phyloP scores from a whole-genome alignment of 805 yeast species.

The Cyberlindnera galapagoensis region DNA sequence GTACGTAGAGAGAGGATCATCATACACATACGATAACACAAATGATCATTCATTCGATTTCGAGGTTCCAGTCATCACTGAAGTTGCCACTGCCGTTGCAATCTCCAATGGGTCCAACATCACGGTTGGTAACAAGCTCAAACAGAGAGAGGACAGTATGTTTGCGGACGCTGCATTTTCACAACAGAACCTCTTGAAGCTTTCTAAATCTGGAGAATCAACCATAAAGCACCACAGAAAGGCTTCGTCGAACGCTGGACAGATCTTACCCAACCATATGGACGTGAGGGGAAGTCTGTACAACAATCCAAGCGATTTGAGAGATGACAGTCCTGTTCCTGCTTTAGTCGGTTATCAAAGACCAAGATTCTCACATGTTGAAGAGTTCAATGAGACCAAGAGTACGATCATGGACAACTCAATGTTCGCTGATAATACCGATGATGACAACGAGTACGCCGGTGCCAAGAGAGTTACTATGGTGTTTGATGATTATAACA shows the following conservation, averaged over 20 bases:
- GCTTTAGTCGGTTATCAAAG: slow-evolving; percentile 9
- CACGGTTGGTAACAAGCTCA: slow-evolving; percentile 16
- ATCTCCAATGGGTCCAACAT: slow-evolving; percentile 23
- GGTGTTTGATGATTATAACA: slow-evolving; percentile 21
- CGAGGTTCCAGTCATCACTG: slow-evolving; percentile 21
- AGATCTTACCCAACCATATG: slow-evolving; percentile 7
- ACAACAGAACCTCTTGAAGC: slow-evolving; percentile 7
- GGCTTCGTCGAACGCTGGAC: slow-evolving; percentile 11
- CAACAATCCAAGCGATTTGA: slow-evolving; percentile 17
- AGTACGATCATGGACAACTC: slow-evolving; percentile 19
- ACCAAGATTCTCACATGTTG: slow-evolving; percentile 10
- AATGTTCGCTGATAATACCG: slow-evolving; percentile 21
- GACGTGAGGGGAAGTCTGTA: slow-evolving; percentile 22
- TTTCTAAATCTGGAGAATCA: slow-evolving; percentile 15
- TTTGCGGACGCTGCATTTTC: slow-evolving; percentile 16
- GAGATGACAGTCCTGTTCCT: slow-evolving; percentile 12
- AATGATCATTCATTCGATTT: slow-evolving; percentile 23
- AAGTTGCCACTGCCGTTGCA: slow-evolving; percentile 21
- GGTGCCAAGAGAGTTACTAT: slow-evolving; percentile 23
- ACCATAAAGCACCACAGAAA: slow-evolving; percentile 20
- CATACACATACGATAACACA: slow-evolving; percentile 4
- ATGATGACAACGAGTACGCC: slow-evolving; percentile 17
- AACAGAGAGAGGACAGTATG: slow-evolving; percentile 19
- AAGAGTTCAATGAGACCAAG: slow-evolving; percentile 14
- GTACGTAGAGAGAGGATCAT: too few relatives aligned